Conservation (phyloP, 192 early-diverging fungal species). For the Entophlyctis helioformis region DNA sequence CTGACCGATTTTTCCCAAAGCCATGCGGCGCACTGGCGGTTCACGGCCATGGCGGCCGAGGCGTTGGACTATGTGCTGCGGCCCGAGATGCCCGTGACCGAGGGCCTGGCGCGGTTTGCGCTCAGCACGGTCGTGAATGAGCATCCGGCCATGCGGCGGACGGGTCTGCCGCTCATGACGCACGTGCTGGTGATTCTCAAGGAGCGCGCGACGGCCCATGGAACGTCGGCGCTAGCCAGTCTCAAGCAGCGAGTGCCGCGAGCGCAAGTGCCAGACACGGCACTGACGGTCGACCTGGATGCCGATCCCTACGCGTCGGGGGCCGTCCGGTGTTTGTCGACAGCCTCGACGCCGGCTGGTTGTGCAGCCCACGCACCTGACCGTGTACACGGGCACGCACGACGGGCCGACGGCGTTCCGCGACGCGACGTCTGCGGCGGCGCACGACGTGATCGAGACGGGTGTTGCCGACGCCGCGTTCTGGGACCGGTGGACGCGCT, state of each 20-base stretch:
- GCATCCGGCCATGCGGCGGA: slow-evolving; percentile 57
- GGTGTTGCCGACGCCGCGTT: slow-evolving; percentile 43
- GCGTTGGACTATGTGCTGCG: slow-evolving; percentile 64
- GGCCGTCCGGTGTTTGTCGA: slow-evolving; percentile 36
- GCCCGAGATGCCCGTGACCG: slow-evolving; percentile 41
- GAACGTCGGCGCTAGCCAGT: no score
- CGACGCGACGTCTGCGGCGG: slow-evolving; percentile 44
- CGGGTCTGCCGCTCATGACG: slow-evolving; percentile 45
- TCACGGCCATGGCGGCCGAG: slow-evolving; percentile 65
- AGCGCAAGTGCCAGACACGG: no score
- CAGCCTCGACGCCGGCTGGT: slow-evolving; percentile 58
- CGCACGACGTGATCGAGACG: slow-evolving; percentile 37
- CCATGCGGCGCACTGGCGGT: slow-evolving; percentile 67
- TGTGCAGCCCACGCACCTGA: slow-evolving; percentile 61
- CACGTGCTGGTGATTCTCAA: slow-evolving; percentile 60
- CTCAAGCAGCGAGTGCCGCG: no score
- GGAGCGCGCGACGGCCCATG: no score
- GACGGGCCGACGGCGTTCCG: slow-evolving; percentile 40
- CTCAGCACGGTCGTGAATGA: slow-evolving; percentile 56
- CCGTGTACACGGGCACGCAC: no score
- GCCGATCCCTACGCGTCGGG: no score
- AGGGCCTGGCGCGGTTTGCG: slow-evolving; percentile 42
- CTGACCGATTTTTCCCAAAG: slow-evolving; percentile 51
- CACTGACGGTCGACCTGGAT: no score
- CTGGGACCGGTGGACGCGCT: slow-evolving; percentile 55